Percentiles rank a stretch among this genome's conserved stretches.
phyloP scores from a whole-genome alignment of 257 asterid species.

The Galeopsis tetrahit region DNA sequence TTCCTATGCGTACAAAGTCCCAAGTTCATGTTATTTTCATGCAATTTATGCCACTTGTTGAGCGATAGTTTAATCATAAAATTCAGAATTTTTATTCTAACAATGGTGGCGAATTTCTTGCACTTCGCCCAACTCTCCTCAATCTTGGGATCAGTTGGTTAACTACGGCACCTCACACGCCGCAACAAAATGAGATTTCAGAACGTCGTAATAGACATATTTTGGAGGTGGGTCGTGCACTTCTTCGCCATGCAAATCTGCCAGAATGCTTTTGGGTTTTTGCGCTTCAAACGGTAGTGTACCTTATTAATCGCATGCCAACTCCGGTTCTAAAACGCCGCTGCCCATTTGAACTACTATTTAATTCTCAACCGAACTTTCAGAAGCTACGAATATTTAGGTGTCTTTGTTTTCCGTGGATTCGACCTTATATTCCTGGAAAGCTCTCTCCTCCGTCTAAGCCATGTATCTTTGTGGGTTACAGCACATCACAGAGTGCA shows the following conservation, averaged over 20 bases:
- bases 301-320: neutral
- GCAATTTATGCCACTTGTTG: too few relatives aligned
- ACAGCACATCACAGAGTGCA: neutral
- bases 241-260: neutral
- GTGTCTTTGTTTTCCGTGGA: neutral
- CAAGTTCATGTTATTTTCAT: too few relatives aligned
- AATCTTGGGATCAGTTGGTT: neutral
- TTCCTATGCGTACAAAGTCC: too few relatives aligned
- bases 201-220: neutral
- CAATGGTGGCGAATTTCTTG: too few relatives aligned
- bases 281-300: neutral
- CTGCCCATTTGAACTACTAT: neutral
- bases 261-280: neutral
- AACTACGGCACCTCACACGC: too few relatives aligned
- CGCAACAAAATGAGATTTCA: neutral
- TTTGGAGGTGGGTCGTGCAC: neutral
- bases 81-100: too few relatives aligned
- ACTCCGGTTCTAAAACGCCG: neutral
- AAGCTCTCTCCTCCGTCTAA: neutral
- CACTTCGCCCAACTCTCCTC: too few relatives aligned
- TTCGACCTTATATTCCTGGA: neutral
- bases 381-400: neutral
- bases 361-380: fast-evolving
- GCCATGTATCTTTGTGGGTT: neutral
- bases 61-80: too few relatives aligned